Conservation (phyloP, 129 eudicot species). For the Artemisia tridentata region DNA sequence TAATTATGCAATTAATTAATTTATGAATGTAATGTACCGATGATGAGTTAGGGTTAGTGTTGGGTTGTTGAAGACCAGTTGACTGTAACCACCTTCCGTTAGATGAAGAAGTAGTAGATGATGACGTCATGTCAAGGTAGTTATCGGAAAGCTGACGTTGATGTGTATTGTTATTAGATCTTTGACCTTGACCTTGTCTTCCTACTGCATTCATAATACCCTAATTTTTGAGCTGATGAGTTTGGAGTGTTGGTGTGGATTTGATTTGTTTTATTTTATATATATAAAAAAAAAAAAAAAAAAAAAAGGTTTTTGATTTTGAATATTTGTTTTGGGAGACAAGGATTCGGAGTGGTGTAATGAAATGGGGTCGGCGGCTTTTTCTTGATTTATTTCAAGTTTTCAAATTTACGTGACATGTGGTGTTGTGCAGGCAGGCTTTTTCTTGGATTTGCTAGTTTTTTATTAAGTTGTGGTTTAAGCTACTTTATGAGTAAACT, state of each 20-base stretch:
- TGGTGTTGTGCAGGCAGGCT: constrained; percentile 22
- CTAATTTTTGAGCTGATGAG: constrained; percentile 8
- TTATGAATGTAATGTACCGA: constrained; percentile 37
- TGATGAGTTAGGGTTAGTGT: constrained; percentile 42
- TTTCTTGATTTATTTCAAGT: constrained; percentile 29
- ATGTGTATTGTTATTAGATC: constrained; percentile 76
- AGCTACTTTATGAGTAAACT: neutral
- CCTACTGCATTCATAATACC: constrained; percentile 68
- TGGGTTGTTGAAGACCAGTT: constrained; percentile 79
- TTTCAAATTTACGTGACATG: constrained; percentile 40
- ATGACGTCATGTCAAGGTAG: constrained; percentile 44
- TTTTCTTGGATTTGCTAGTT: neutral
- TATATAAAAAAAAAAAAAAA: too few species aligned
- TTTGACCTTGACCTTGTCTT: constrained; percentile 48
- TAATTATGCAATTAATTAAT: neutral
- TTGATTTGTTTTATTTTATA: constrained; percentile 6
- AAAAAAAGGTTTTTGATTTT: constrained; percentile 15
- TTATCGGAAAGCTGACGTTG: constrained; percentile 90
- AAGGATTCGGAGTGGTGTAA: constrained; percentile 18
- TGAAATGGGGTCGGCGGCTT: constrained; percentile 26
- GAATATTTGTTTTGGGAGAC: constrained; percentile 22
- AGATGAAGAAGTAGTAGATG: constrained; percentile 42
- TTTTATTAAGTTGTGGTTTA: neutral
- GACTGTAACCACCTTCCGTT: constrained; percentile 92
- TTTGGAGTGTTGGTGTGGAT: constrained; percentile 9